Percentiles rank a stretch among this genome's conserved stretches.
These are phyloP conservation scores for Lolium multiflorum DNA, from an alignment of 176 grass and related monocot genomes.

Conservation along the genomic window DNA sequence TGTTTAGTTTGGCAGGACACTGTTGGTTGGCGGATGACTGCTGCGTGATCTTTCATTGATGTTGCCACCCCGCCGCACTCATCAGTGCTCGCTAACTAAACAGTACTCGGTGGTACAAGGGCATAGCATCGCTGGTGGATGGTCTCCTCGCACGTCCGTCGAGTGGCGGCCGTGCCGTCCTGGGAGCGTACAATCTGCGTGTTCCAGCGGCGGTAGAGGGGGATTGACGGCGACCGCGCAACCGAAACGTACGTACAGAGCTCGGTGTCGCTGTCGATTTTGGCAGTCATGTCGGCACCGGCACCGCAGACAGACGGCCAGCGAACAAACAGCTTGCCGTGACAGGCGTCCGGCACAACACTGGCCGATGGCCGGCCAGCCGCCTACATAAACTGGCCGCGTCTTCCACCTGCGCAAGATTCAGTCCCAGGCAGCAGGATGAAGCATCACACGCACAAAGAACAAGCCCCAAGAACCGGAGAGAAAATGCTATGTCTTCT, in stretches of 20 bases:
- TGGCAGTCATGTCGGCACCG: too few species aligned
- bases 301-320: too few species aligned
- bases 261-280: too few species aligned
- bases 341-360: too few species aligned
- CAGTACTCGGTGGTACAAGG: not conserved
- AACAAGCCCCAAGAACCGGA: not conserved
- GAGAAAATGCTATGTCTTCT: constrained; percentile 36
- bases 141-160: not conserved
- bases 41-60: not conserved
- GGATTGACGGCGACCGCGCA: not conserved
- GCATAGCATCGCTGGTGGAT: not conserved
- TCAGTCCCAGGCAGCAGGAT: not conserved
- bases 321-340: too few species aligned
- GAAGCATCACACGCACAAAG: not conserved
- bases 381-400: too few species aligned
- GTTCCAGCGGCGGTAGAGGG: not conserved
- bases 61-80: not conserved
- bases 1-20: not conserved
- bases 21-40: not conserved
- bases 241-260: not conserved
- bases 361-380: too few species aligned
- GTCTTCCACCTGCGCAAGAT: too few species aligned
- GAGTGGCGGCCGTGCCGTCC: not conserved
- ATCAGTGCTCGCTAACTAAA: not conserved
- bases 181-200: not conserved